Percentiles rank a stretch among this genome's conserved stretches.
Conservation (phyloP, 139 green algal genomes). For the Marvania coccoides region DNA sequence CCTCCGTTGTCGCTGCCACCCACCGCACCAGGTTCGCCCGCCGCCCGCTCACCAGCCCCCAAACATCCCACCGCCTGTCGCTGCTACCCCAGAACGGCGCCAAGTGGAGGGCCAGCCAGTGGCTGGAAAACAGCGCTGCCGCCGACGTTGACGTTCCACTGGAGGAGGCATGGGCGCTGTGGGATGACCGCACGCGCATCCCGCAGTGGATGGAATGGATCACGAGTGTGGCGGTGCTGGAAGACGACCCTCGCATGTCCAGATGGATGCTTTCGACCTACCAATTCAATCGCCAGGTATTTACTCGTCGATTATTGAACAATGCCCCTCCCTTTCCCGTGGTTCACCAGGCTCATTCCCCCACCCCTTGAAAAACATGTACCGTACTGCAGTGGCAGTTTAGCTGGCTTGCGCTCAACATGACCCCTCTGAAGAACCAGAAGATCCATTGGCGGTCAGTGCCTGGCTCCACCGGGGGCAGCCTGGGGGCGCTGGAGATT, state of each 20-base stretch:
- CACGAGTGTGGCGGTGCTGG: slow-evolving; percentile 56
- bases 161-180: slow-evolving; percentile 63
- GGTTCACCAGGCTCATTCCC: slow-evolving; percentile 32
- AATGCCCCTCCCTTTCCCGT: background rate
- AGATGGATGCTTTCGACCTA: slow-evolving; percentile 76
- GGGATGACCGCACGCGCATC: slow-evolving; percentile 75
- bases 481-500: slow-evolving; percentile 46
- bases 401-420: slow-evolving; percentile 75
- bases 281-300: slow-evolving; percentile 54
- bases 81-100: background rate
- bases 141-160: slow-evolving; percentile 57
- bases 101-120: slow-evolving; percentile 15
- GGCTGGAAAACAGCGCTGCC: slow-evolving; percentile 64
- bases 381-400: slow-evolving; percentile 65
- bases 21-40: background rate
- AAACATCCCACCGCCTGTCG: background rate
- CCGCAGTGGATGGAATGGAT: slow-evolving; percentile 92
- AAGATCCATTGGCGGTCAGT: slow-evolving; percentile 85
- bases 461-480: slow-evolving; percentile 48
- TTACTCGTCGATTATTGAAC: background rate
- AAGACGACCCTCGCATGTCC: slow-evolving; percentile 57
- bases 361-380: no score
- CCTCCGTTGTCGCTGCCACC: no score
- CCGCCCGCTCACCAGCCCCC: no score
- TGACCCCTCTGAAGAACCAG: slow-evolving; percentile 67